Evolutionary conservation across 805 yeast species (phyloP).

Genomic region (Ogataea dorogensis): DNA sequence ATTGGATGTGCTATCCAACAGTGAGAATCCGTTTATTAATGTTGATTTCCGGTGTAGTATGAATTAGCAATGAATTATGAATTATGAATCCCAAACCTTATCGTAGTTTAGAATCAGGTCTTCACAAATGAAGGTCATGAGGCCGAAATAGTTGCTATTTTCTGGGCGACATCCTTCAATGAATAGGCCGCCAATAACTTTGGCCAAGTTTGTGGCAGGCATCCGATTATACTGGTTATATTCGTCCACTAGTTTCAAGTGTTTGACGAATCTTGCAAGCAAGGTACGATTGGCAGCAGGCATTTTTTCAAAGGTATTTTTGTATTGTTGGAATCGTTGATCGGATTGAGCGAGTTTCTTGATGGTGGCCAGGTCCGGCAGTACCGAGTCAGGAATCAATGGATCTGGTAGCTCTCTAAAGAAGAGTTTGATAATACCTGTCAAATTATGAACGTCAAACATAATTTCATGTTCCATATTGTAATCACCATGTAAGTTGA

Average conservation of each 20-base stretch:
- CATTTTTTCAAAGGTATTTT: slow-evolving; percentile 34
- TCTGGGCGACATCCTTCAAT: slow-evolving; percentile 55
- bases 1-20: slow-evolving; percentile 63
- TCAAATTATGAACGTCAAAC: slow-evolving; percentile 79
- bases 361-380: slow-evolving; percentile 52
- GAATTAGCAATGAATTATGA: slow-evolving; percentile 2
- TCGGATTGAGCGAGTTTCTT: slow-evolving; percentile 25
- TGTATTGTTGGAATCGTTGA: slow-evolving; percentile 28
- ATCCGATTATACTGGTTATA: slow-evolving; percentile 72
- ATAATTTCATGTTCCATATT: slow-evolving; percentile 41
- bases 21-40: slow-evolving; percentile 62
- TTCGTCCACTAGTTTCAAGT: slow-evolving; percentile 65
- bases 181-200: slow-evolving; percentile 72
- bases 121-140: slow-evolving; percentile 54
- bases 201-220: slow-evolving; percentile 88
- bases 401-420: slow-evolving; percentile 88
- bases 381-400: slow-evolving; percentile 62
- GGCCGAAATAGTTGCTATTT: slow-evolving; percentile 48
- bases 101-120: slow-evolving; percentile 45
- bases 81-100: slow-evolving; percentile 31
- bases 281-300: slow-evolving; percentile 70
- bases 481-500: slow-evolving; percentile 47
- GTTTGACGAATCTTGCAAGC: slow-evolving; percentile 63
- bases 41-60: slow-evolving; percentile 50
- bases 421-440: slow-evolving; percentile 83